Conservation (phyloP, 805 yeast genomes). For the Cyberlindnera euphorbiiphila region DNA sequence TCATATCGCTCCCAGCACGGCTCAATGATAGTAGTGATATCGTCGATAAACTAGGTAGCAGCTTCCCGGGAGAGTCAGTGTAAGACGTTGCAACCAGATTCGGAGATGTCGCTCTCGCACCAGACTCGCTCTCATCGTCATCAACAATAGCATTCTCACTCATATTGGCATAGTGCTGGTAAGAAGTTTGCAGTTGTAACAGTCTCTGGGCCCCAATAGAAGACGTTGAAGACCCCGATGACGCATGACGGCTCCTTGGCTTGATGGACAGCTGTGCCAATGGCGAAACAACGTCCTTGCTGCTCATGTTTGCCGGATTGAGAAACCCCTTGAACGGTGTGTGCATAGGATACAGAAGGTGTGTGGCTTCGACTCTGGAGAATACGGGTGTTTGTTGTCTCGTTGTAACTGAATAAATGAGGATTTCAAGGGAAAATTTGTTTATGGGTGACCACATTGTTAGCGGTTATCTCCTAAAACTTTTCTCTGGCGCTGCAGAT, state of each 20-base stretch:
- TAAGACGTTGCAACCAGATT: conserved; percentile 23
- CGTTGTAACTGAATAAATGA: too few species aligned
- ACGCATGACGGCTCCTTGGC: conserved; percentile 10
- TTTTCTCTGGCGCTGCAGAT: too few species aligned
- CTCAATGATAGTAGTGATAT: conserved; percentile 25
- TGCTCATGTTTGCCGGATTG: conserved; percentile 5
- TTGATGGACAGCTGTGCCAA: conserved; percentile 12
- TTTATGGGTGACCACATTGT: too few species aligned
- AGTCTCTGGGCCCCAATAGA: conserved; percentile 7
- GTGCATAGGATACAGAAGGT: conserved; percentile 4
- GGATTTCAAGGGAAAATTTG: too few species aligned
- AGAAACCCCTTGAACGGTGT: conserved; percentile 4
- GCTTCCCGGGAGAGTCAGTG: conserved; percentile 8
- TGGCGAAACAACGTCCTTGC: conserved; percentile 10
- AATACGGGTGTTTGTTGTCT: too few species aligned
- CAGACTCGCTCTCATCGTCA: conserved; percentile 16
- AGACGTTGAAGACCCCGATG: conserved; percentile 7
- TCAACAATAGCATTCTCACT: conserved; percentile 22
- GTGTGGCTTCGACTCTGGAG: too few species aligned
- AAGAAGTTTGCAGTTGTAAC: conserved; percentile 1
- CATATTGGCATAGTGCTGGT: conserved; percentile 5
- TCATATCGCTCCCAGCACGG: conserved; percentile 8
- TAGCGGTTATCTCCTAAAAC: too few species aligned
- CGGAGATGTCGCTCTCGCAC: conserved; percentile 20
- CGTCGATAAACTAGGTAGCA: conserved; percentile 23